phyloP scores from a whole-genome alignment of 495 filamentous ascomycete genomes.

The Chaetomium fimeti region DNA sequence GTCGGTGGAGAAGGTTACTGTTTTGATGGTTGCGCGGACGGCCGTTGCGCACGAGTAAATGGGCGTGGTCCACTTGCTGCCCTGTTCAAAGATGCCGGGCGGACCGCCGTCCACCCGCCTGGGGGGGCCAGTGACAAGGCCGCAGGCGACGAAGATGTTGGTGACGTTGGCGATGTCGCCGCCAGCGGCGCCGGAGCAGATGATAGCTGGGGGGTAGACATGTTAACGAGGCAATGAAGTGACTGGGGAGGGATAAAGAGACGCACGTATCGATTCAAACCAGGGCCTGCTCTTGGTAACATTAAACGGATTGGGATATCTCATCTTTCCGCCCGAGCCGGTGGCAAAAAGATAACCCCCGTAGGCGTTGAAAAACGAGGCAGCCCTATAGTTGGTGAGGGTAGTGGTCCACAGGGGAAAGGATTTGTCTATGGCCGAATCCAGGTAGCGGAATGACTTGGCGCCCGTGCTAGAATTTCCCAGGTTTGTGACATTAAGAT shows the following conservation, averaged over 20 bases:
- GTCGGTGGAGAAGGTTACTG: slow-evolving; percentile 35
- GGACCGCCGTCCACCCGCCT: slow-evolving; percentile 31
- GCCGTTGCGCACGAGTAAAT: slow-evolving; percentile 46
- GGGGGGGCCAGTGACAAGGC: slow-evolving; percentile 41
- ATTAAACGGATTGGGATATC: slow-evolving; percentile 32
- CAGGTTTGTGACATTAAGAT: slow-evolving; percentile 29
- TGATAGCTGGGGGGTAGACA: slow-evolving; percentile 21
- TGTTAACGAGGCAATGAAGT: background rate
- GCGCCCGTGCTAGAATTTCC: background rate
- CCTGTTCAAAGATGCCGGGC: slow-evolving; percentile 34
- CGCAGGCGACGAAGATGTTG: slow-evolving; percentile 42
- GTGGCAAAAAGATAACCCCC: slow-evolving; percentile 20
- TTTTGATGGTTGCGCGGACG: slow-evolving; percentile 45
- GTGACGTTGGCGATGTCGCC: slow-evolving; percentile 41
- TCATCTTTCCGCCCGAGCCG: background rate
- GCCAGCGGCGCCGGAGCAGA: slow-evolving; percentile 31
- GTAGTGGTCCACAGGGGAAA: slow-evolving; percentile 23
- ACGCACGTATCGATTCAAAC: slow-evolving; percentile 35
- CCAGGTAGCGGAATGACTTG: slow-evolving; percentile 37
- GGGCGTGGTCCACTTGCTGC: slow-evolving; percentile 40
- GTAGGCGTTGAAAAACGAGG: background rate
- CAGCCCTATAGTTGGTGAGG: background rate
- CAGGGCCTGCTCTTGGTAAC: slow-evolving; percentile 19
- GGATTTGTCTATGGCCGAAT: slow-evolving; percentile 34
- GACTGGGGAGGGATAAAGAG: background rate